Evolutionary conservation across 768 basidiomycete species (phyloP).

Genomic region (Gloeostereum incarnatum): DNA sequence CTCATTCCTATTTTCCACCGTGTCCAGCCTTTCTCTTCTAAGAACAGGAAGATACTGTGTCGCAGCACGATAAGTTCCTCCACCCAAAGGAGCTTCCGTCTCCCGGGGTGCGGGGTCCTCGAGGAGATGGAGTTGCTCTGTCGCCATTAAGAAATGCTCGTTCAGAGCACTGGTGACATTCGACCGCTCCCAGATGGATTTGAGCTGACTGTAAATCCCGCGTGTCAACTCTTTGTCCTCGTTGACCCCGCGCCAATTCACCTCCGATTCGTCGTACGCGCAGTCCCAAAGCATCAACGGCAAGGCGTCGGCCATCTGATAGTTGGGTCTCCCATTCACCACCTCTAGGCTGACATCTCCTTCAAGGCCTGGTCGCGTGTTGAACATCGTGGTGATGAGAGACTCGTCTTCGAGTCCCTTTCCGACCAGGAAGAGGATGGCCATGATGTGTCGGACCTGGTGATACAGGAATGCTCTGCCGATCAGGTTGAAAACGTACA

Average conservation of each 20-base stretch:
- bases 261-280: slow-evolving; percentile 52
- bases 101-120: slow-evolving; percentile 22
- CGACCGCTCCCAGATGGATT: slow-evolving; percentile 48
- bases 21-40: slow-evolving; percentile 56
- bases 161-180: slow-evolving; percentile 56
- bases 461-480: slow-evolving; percentile 92
- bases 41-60: slow-evolving; percentile 63
- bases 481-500: slow-evolving; percentile 75
- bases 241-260: slow-evolving; percentile 54
- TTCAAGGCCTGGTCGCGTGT: slow-evolving; percentile 45
- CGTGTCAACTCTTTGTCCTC: slow-evolving; percentile 11
- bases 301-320: slow-evolving; percentile 88
- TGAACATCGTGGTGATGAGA: slow-evolving; percentile 65
- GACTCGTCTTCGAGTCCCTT: slow-evolving; percentile 65
- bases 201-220: slow-evolving; percentile 39
- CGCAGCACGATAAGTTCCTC: slow-evolving; percentile 52
- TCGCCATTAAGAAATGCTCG: slow-evolving; percentile 54
- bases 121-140: slow-evolving; percentile 36
- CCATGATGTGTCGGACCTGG: slow-evolving; percentile 92
- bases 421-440: slow-evolving; percentile 82
- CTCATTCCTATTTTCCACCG: slow-evolving; percentile 66
- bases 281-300: slow-evolving; percentile 93
- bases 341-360: slow-evolving; percentile 30
- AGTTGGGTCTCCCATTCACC: slow-evolving; percentile 72
- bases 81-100: slow-evolving; percentile 54